Base-by-base conservation (phyloP, 2,329 filamentous ascomycete genomes). In the Xylaria sp. region DNA sequence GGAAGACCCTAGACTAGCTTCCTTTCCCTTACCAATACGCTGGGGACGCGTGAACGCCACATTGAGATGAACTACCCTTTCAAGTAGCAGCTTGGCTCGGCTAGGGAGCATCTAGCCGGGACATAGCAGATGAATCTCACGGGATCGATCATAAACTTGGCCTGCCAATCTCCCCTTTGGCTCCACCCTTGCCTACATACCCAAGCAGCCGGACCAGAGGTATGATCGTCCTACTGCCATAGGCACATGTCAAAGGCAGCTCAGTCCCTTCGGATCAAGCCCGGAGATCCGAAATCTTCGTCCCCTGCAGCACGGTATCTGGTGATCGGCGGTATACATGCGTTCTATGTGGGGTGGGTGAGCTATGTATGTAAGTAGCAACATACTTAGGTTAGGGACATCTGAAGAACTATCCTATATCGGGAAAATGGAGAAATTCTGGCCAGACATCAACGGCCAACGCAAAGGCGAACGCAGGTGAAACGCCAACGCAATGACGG, bases 181-280 rank as follows among this genome's bases (percentile, higher is more conserved):
- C 55, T 45, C 66, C 34, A 65, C 50, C 34, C 45, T 20, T 34
- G 9, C 45, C 28, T 34, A 13, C 53, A 20, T 61, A 60, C 59
- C 60, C 63, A 67, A 59, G 67, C 30, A 63, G 34, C 56, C 41
- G 65, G 62, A 63, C 56, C 20, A n/a, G 56, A 60, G 52, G 34
- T 36, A 55, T 63, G 60, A 52, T 56, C 50, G 56, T 58, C 23
- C 15, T 55, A 36, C 59, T 52, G 25, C 65, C 50, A 41, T 50
- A 48, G 25, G n/a, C n/a, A 46, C 55, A 36, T 46, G 45, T 39
- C 46, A 58, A 60, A 69, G 34, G 41, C 55, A 59, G 50, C 55
- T 61, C 55, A 63, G 55, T 53, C 58, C 48, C 63, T 30, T 56
- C 67, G 67, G 67, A 69, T 65, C 48, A 32, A 60, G 60, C 63